A percentile compares a stretch with the other conserved stretches of the same genome.
phyloP scores from a whole-genome alignment of 495 filamentous ascomycete genomes.

The Glarea lozoyensis region DNA sequence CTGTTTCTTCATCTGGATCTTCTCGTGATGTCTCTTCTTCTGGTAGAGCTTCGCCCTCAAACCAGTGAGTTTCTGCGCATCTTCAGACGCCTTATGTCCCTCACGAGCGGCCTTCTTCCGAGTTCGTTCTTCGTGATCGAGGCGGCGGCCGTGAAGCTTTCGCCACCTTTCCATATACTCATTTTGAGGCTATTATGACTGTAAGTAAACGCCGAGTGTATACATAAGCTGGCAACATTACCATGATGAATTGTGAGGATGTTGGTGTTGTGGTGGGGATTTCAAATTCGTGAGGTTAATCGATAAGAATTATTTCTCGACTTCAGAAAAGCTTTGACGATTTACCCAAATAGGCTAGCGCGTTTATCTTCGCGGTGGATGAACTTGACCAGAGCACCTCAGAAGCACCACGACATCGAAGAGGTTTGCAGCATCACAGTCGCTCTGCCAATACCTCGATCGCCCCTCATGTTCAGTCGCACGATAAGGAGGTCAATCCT shows the following conservation, averaged over 20 bases:
- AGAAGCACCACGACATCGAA: too few species aligned
- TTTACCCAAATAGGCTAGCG: neutral
- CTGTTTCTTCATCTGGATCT: conserved; percentile 98
- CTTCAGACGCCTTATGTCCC: conserved; percentile 70
- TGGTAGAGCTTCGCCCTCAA: conserved; percentile 90
- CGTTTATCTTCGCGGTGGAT: too few species aligned
- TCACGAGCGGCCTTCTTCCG: conserved; percentile 77
- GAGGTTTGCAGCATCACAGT: too few species aligned
- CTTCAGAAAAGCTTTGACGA: neutral
- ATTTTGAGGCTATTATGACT: conserved; percentile 7
- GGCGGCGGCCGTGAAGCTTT: conserved; percentile 63
- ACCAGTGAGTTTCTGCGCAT: conserved; percentile 87
- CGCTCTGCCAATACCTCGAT: too few species aligned
- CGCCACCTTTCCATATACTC: conserved; percentile 67
- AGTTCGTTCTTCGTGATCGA: conserved; percentile 85
- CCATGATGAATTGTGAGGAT: conserved; percentile 9
- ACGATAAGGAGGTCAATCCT: conserved; percentile 14
- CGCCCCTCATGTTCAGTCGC: conserved; percentile 16
- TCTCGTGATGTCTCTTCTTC: conserved; percentile 88
- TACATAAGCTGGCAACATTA: neutral
- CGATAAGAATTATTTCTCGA: conserved; percentile 6
- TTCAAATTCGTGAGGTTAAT: conserved; percentile 4
- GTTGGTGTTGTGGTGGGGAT: neutral
- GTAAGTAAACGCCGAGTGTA: conserved; percentile 5
- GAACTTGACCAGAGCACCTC: too few species aligned